phyloP scores from a whole-genome alignment of 2,329 filamentous ascomycete genomes.

The Neonectria faginata region DNA sequence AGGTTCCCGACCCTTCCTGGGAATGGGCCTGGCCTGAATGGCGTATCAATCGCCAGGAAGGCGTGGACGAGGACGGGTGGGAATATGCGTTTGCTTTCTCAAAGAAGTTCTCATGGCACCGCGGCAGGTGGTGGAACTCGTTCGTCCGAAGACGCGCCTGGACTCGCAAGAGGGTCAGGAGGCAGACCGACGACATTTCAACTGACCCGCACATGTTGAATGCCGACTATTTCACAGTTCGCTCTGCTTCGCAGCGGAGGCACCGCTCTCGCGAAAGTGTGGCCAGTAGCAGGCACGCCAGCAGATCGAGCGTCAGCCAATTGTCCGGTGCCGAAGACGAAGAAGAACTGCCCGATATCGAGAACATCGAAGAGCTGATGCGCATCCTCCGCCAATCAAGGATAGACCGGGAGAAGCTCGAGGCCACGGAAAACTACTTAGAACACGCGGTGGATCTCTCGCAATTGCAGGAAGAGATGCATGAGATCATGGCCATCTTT shows the following conservation, averaged over 20 bases:
- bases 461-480: conserved; percentile 81
- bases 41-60: conserved; percentile 77
- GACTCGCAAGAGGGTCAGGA: conserved; percentile 82
- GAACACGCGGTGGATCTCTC: conserved; percentile 80
- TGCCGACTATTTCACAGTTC: conserved; percentile 83
- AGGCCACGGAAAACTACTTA: conserved; percentile 85
- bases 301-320: conserved; percentile 54
- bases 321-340: conserved; percentile 57
- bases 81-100: conserved; percentile 93
- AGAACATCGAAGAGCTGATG: conserved; percentile 77
- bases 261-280: conserved; percentile 50
- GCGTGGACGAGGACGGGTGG: conserved; percentile 89
- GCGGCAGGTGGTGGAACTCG: conserved; percentile 91
- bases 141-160: conserved; percentile 92
- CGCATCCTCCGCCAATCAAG: conserved; percentile 73
- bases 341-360: conserved; percentile 69
- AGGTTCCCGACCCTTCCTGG: conserved; percentile 95
- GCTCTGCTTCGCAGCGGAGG: conserved; percentile 61
- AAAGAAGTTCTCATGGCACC: conserved; percentile 84
- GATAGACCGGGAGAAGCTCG: conserved; percentile 92
- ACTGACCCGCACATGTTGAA: conserved; percentile 75
- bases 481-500: conserved; percentile 86
- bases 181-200: conserved; percentile 57
- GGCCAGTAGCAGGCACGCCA: conserved; percentile 48
- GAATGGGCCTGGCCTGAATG: conserved; percentile 83